Evolutionary conservation across 306 rosid species (phyloP), one percentile per base, ranked within the genome.

Genomic region (Cyclanthera cordifolia): DNA sequence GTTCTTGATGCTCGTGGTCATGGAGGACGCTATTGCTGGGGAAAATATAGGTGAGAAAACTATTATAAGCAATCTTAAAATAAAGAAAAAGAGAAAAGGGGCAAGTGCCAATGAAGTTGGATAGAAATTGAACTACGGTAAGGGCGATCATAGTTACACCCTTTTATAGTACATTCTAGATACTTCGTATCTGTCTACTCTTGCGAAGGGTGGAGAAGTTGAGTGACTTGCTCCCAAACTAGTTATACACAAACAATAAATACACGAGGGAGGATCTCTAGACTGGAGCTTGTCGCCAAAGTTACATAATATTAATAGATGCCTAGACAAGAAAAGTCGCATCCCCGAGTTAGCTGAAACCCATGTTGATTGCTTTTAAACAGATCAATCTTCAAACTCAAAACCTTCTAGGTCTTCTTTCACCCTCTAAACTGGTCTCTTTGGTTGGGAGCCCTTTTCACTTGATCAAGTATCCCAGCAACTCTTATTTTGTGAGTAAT

Each of bases 401-500:
- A 53, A 55, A 24, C 30, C 65, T 17, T 8, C 7, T 6, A 5
- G 3, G 19, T 59, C 66, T 28, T n/a, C n/a, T n/a, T n/a, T 30
- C 65, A 57, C 43, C 43, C 47, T 59, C 67, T 32, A 8, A 3
- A 59, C 47, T 59, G 67, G 19, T 59, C 67, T 9, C 48, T 30
- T 32, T 5, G 23, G 10, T 30, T n/a, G 10, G 67, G 48, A 32
- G 25, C 8, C 48, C 25, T 34, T 30, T 59, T 24, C 67, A 59
- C 11, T 12, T 20, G 20, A 19, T 39, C 68, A 12, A 61, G 68
- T 39, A 37, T 11, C 19, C 68, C 50, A 10, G 68, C 68, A 0
- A 39, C 12, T 61, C 68, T 61, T 37, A 39, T 61, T 39, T 39
- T 61, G 68, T 59, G 25, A 8, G 50, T 61, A 39, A 39, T 61